Evolutionary conservation across 75 land plant genomes (phyloP).

Genomic region (Sequoiadendron giganteum): DNA sequence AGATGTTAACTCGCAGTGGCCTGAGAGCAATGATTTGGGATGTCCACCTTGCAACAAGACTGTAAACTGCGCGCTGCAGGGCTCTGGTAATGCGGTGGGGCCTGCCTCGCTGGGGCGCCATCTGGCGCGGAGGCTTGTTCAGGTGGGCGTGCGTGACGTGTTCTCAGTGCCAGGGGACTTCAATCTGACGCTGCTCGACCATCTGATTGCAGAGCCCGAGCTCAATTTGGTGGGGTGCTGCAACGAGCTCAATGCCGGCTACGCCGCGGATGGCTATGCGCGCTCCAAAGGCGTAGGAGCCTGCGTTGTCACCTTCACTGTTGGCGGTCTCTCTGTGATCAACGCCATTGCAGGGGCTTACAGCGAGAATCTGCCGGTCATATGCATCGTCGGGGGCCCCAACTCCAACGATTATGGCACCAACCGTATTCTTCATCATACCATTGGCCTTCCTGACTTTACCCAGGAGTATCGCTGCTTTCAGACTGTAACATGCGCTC

Average conservation of each 20-base stretch:
- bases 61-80: neutral
- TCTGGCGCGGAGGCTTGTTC: slow-evolving; percentile 29
- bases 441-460: slow-evolving; percentile 52
- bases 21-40: slow-evolving; percentile 7
- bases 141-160: slow-evolving; percentile 44
- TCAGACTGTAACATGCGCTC: slow-evolving; percentile 54
- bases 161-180: slow-evolving; percentile 65
- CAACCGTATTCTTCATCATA: slow-evolving; percentile 50
- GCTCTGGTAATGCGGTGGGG: neutral
- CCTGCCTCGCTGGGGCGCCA: slow-evolving; percentile 28
- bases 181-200: slow-evolving; percentile 55
- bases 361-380: slow-evolving; percentile 50
- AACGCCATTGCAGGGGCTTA: slow-evolving; percentile 64
- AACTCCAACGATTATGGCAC: slow-evolving; percentile 61
- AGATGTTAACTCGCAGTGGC: neutral
- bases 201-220: slow-evolving; percentile 42
- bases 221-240: slow-evolving; percentile 52
- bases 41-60: neutral
- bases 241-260: slow-evolving; percentile 71
- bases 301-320: slow-evolving; percentile 64
- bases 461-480: slow-evolving; percentile 59
- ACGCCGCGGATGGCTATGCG: slow-evolving; percentile 73
- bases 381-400: slow-evolving; percentile 52
- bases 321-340: slow-evolving; percentile 56
- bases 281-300: slow-evolving; percentile 53